phyloP scores from a whole-genome alignment of 2,329 filamentous ascomycete genomes.

The Exophiala bonariae region DNA sequence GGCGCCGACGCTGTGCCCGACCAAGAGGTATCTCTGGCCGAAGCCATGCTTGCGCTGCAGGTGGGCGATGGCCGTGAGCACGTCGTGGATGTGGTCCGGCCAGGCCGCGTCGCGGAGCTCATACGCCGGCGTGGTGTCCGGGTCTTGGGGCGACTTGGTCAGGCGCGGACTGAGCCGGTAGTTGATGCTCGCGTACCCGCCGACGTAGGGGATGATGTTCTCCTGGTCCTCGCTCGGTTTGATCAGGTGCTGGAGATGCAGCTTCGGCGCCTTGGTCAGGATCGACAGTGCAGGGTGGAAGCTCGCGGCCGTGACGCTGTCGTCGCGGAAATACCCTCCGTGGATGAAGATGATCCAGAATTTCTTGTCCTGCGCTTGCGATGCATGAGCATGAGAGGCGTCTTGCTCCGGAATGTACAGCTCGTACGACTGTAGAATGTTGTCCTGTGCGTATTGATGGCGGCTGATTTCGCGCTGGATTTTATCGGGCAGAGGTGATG shows the following conservation, averaged over 20 bases:
- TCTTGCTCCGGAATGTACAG: conserved; percentile 19
- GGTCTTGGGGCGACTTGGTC: conserved; percentile 37
- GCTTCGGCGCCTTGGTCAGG: conserved; percentile 19
- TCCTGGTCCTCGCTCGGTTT: not conserved
- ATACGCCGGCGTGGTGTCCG: conserved; percentile 27
- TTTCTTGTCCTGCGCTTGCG: conserved; percentile 2
- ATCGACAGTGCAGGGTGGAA: conserved; percentile 39
- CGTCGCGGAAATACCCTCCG: conserved; percentile 52
- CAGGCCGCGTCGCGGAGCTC: conserved; percentile 40
- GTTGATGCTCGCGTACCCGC: conserved; percentile 45
- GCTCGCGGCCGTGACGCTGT: conserved; percentile 36
- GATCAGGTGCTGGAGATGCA: conserved; percentile 3
- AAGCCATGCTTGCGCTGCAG: conserved; percentile 42
- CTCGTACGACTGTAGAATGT: conserved; percentile 29
- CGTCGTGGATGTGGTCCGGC: conserved; percentile 47
- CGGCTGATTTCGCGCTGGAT: conserved; percentile 18
- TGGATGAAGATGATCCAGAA: conserved; percentile 42
- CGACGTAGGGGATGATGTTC: conserved; percentile 29
- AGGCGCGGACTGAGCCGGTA: conserved; percentile 48
- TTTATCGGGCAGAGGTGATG: conserved; percentile 6
- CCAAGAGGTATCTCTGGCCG: conserved; percentile 42
- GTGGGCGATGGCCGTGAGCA: conserved; percentile 40
- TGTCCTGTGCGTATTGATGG: conserved; percentile 27
- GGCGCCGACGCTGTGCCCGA: conserved; percentile 49
- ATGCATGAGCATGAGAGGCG: conserved; percentile 1